phyloP scores from a whole-genome alignment of 768 basidiomycete genomes.

The Russula lepida region DNA sequence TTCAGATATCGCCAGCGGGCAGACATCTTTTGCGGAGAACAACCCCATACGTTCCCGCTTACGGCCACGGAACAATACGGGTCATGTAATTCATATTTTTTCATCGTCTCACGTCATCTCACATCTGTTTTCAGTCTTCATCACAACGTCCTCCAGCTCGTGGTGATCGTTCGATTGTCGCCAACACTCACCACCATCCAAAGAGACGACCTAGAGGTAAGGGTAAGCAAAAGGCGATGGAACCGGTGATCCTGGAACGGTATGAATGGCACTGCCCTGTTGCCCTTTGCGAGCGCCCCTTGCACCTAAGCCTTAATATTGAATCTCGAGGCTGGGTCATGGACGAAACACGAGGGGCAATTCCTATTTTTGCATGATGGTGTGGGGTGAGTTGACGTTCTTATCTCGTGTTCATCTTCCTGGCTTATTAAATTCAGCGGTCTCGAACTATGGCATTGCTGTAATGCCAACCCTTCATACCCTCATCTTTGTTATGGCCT shows the following conservation, averaged over 20 bases:
- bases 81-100: conserved; percentile 8
- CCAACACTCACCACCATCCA: background rate
- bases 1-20: background rate
- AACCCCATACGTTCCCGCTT: conserved; percentile 17
- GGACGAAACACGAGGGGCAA: conserved; percentile 20
- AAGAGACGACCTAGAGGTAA: conserved; percentile 13
- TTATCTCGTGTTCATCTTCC: background rate
- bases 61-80: conserved; percentile 15
- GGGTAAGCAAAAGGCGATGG: conserved; percentile 17
- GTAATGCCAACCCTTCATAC: background rate
- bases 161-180: background rate
- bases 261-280: conserved; percentile 21
- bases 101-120: background rate
- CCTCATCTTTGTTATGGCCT: background rate
- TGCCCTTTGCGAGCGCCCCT: conserved; percentile 12
- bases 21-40: background rate
- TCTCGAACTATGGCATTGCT: background rate
- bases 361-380: conserved; percentile 17
- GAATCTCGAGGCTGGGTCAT: conserved; percentile 18
- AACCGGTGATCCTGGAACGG: conserved; percentile 11
- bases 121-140: background rate
- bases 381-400: conserved; percentile 3
- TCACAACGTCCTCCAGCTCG: background rate
- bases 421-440: background rate
- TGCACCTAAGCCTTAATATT: conserved; percentile 15